A percentile compares a stretch with the other conserved stretches of the same genome.
Evolutionary conservation across 1,284 basidiomycete genomes (phyloP).

Genomic region (Pseudozyma flocculosa): DNA sequence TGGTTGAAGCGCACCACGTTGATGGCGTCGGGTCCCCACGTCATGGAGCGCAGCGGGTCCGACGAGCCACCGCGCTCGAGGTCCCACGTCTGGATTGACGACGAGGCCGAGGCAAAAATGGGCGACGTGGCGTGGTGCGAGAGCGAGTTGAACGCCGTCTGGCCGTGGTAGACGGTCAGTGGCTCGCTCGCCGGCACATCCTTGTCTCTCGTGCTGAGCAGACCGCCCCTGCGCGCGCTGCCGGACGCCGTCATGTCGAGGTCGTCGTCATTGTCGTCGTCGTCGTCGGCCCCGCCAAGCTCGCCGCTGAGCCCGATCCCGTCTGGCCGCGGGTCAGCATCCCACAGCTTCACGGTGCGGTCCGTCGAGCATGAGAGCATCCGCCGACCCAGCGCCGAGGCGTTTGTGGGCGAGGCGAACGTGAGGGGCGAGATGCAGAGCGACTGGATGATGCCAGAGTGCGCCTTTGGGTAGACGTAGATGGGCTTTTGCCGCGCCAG

Average conservation of each 20-base stretch:
- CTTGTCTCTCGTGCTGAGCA: constrained; percentile 44
- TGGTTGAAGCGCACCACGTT: constrained; percentile 87
- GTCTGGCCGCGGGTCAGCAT: constrained; percentile 59
- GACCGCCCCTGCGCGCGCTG: constrained; percentile 31
- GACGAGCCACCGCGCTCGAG: constrained; percentile 75
- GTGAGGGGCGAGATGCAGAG: constrained; percentile 75
- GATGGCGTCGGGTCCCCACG: constrained; percentile 72
- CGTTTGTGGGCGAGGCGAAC: constrained; percentile 44
- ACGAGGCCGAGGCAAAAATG: constrained; percentile 90
- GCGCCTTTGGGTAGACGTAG: constrained; percentile 74
- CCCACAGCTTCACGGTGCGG: constrained; percentile 88
- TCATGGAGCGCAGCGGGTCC: constrained; percentile 60
- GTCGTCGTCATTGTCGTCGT: constrained; percentile 52
- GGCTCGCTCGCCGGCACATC: constrained; percentile 44
- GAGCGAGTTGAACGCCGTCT: constrained; percentile 69
- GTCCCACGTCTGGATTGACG: constrained; percentile 94
- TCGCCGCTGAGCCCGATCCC: constrained; percentile 54
- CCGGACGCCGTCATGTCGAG: constrained; percentile 40
- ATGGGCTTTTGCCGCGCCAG: constrained; percentile 70
- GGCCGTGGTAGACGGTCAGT: constrained; percentile 48
- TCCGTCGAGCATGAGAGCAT: constrained; percentile 90
- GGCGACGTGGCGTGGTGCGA: constrained; percentile 87
- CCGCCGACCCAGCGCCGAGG: constrained; percentile 61
- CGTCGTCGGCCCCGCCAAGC: constrained; percentile 38
- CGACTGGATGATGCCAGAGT: constrained; percentile 77